Base-by-base conservation (phyloP, 140 eudicot genomes). In the Ambrosia hybrid region DNA sequence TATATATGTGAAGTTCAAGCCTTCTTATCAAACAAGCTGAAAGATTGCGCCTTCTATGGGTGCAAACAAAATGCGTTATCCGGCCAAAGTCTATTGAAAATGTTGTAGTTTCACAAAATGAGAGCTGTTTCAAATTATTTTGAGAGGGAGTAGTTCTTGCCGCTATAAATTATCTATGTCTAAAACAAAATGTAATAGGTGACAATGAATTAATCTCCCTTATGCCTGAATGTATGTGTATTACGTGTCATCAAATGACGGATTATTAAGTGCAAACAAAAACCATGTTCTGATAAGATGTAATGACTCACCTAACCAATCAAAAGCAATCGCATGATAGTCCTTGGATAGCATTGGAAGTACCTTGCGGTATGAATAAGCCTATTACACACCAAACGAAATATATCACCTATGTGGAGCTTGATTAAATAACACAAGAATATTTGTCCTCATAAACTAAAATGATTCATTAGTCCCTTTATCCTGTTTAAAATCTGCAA, bases 281-380 rank as follows among this genome's bases (percentile, higher is more conserved):
- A 9, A 67, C 16, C 1, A 43, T 15, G 36, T 67, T 67, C 6
- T n/a, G n/a, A 15, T 11, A 67, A 58, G 68, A 49, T 57, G 36
- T 56, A 78, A 65, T 14, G 68, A 15, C 70, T 73, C 73, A 93
- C 98, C 96, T 77, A 93, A 79, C 98, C 98, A 90, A 72, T 93
- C 98, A 88, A 93, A 90, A 69, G 97, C 83, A 34, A 93, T 75
- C 67, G 87, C 91, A 73, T 86, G 89, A 79, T 83, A 85, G 55
- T 88, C 80, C 85, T 87, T 86, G 57, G 96, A 86, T 57, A 93
- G 94, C 41, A 82, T 63, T 21, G 93, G 97, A 69, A 93, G 85
- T 62, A 90, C 96, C 73, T 93, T 93, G 73, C 97, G 93, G 76
- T 87, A 90, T 3, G 98, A 93, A 77, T 90, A 93, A 49, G 97